Evolutionary conservation across 2,329 filamentous ascomycete species (phyloP).

Genomic region (Colletotrichum kahawae): DNA sequence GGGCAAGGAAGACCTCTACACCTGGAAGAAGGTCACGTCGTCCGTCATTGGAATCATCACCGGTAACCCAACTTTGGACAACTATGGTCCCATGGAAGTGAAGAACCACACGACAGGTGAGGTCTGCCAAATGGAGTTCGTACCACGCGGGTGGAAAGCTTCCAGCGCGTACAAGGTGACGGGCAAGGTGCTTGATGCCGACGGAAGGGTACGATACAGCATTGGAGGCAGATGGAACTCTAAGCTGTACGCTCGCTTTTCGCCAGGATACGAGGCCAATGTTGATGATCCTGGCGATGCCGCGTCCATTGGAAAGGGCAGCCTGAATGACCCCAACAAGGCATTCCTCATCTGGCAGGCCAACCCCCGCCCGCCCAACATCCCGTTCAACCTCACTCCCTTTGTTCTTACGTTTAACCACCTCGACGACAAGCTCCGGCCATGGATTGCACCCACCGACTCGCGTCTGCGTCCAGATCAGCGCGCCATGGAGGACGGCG

Average conservation of each 20-base stretch:
- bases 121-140: conserved; percentile 89
- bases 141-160: conserved; percentile 93
- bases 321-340: conserved; percentile 69
- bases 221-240: conserved; percentile 97
- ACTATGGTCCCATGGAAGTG: conserved; percentile 96
- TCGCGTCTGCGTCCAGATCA: conserved; percentile 93
- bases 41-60: conserved; percentile 99
- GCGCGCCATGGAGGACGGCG: conserved; percentile 97
- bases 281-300: conserved; percentile 62
- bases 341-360: conserved; percentile 95
- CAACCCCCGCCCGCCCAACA: conserved; percentile 77
- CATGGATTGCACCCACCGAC: conserved; percentile 87
- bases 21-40: conserved; percentile 98
- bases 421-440: conserved; percentile 78
- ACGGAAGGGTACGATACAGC: conserved; percentile 84
- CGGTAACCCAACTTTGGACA: conserved; percentile 94
- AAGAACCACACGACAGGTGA: conserved; percentile 98
- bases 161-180: conserved; percentile 87
- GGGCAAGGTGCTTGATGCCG: conserved; percentile 81
- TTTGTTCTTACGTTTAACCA: conserved; percentile 96
- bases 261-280: conserved; percentile 84
- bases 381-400: conserved; percentile 96
- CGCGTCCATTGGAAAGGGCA: conserved; percentile 49
- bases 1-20: conserved; percentile 86
- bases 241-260: conserved; percentile 91